phyloP scores from a whole-genome alignment of 2,329 filamentous ascomycete species.

The Alternaria gansuensis region DNA sequence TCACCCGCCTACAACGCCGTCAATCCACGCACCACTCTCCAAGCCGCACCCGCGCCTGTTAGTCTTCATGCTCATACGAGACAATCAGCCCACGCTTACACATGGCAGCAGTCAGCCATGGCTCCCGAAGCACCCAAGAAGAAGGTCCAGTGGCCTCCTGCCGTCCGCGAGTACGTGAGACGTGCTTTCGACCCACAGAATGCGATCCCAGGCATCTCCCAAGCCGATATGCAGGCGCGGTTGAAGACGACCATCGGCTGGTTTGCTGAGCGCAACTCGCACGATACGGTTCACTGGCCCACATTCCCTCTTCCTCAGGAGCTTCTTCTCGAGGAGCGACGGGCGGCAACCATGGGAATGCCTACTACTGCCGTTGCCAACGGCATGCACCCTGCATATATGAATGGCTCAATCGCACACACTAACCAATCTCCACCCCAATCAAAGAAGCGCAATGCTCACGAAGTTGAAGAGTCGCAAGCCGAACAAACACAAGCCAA shows the following conservation, averaged over 20 bases:
- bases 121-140: conserved; percentile 32
- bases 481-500: conserved; percentile 61
- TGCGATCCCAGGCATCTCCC: conserved; percentile 55
- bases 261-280: conserved; percentile 75
- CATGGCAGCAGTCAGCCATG: conserved; percentile 27
- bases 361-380: conserved; percentile 45
- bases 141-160: conserved; percentile 80
- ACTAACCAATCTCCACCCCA: conserved; percentile 52
- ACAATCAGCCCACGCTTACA: conserved; percentile 25
- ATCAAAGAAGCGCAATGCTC: conserved; percentile 84
- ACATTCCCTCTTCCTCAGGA: conserved; percentile 84
- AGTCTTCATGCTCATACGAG: conserved; percentile 14
- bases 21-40: conserved; percentile 54
- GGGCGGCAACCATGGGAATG: conserved; percentile 34
- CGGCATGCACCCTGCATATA: conserved; percentile 26
- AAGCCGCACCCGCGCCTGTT: conserved; percentile 34
- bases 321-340: conserved; percentile 73
- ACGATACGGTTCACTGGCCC: conserved; percentile 83
- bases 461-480: conserved; percentile 62
- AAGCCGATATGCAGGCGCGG: conserved; percentile 79
- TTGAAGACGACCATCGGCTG: conserved; percentile 85
- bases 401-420: conserved; percentile 28
- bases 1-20: conserved; percentile 59
- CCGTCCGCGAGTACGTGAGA: conserved; percentile 88
- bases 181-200: conserved; percentile 83